phyloP scores from a whole-genome alignment of 1,284 basidiomycete genomes.

The Heterobasidion annosum region DNA sequence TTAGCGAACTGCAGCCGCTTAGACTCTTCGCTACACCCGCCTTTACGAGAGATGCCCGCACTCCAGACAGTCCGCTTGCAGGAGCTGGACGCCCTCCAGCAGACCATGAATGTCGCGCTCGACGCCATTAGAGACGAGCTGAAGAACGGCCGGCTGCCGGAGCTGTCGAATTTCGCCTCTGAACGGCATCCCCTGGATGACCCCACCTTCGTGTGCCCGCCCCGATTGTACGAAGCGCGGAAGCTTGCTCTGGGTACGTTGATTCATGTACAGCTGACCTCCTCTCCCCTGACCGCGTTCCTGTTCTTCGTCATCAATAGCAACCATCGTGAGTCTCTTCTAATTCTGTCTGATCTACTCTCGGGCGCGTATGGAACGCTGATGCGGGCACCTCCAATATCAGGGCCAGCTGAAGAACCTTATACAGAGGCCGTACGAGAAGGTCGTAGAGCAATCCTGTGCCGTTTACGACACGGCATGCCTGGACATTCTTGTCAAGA shows the following conservation, averaged over 20 bases:
- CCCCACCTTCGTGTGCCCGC: constrained; percentile 8
- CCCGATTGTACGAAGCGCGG: constrained; percentile 14
- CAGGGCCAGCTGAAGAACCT: constrained; percentile 15
- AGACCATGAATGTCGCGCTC: constrained; percentile 14
- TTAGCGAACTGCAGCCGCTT: too few relatives aligned
- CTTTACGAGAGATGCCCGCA: background rate
- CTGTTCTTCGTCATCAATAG: background rate
- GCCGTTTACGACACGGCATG: constrained; percentile 17
- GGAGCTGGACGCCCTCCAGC: constrained; percentile 12
- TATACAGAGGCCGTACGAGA: constrained; percentile 16
- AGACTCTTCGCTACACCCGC: background rate
- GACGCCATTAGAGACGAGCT: constrained; percentile 15
- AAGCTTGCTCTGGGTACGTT: constrained; percentile 13
- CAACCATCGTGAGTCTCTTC: background rate
- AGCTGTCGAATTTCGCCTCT: constrained; percentile 10
- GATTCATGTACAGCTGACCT: background rate
- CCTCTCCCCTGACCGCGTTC: background rate
- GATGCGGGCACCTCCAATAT: background rate
- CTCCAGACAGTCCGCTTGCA: background rate
- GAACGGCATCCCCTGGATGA: constrained; percentile 17
- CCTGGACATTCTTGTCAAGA: constrained; percentile 15
- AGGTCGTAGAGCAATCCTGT: constrained; percentile 12
- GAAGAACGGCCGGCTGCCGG: constrained; percentile 8
- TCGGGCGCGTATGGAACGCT: background rate
- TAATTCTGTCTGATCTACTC: background rate